Evolutionary conservation across 768 basidiomycete species (phyloP).

Genomic region (Vararia minispora): DNA sequence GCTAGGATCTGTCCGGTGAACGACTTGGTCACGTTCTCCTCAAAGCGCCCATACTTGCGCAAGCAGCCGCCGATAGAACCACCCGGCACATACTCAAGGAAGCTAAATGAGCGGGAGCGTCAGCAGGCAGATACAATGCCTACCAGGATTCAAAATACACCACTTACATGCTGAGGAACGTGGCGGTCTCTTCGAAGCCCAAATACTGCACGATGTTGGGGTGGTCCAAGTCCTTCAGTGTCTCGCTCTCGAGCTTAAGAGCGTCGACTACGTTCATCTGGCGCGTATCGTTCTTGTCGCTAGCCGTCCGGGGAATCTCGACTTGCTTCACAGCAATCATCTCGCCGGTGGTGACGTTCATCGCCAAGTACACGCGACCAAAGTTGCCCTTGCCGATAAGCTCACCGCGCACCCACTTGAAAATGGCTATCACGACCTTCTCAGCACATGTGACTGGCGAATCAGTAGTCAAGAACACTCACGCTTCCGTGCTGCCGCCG

Average conservation of each 20-base stretch:
- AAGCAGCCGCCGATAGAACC: constrained; percentile 89
- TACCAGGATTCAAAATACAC: constrained; percentile 1
- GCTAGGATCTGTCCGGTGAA: constrained; percentile 88
- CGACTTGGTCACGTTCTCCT: constrained; percentile 83
- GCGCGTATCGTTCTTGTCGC: constrained; percentile 82
- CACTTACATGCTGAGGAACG: constrained; percentile 85
- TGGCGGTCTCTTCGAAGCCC: constrained; percentile 84
- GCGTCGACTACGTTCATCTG: constrained; percentile 84
- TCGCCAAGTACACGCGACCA: constrained; percentile 89
- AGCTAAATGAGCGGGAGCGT: constrained; percentile 36
- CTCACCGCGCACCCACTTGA: constrained; percentile 98
- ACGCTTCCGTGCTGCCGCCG: constrained; percentile 53
- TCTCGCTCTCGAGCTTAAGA: constrained; percentile 90
- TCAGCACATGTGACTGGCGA: constrained; percentile 5
- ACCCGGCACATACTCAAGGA: constrained; percentile 97
- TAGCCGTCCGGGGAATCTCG: constrained; percentile 83
- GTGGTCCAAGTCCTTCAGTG: constrained; percentile 92
- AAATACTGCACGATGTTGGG: constrained; percentile 97
- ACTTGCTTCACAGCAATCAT: constrained; percentile 99
- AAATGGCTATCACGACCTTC: constrained; percentile 47
- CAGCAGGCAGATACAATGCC: not conserved
- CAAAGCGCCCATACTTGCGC: constrained; percentile 86
- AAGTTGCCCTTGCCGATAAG: constrained; percentile 96
- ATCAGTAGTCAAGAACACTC: constrained; percentile 22
- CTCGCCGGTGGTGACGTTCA: constrained; percentile 94